Conservation (phyloP, 495 filamentous ascomycete species). For the Penicillium argentinense region DNA sequence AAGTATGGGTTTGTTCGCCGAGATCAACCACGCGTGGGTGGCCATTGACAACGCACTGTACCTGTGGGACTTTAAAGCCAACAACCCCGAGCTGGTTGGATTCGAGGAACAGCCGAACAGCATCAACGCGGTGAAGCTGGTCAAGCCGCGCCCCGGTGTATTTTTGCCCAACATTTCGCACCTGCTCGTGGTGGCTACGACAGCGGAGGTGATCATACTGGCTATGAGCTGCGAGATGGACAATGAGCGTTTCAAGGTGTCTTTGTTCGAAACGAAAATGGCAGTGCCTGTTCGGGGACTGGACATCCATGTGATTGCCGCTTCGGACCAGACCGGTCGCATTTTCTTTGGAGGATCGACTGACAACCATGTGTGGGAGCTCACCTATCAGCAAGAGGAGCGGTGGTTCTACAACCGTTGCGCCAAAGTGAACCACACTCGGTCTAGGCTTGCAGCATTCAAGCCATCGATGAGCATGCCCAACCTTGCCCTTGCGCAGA, state of each 20-base stretch:
- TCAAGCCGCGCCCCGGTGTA: slow-evolving; percentile 73
- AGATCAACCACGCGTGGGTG: slow-evolving; percentile 92
- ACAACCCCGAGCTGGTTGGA: slow-evolving; percentile 83
- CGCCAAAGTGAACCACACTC: slow-evolving; percentile 81
- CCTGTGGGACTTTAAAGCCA: slow-evolving; percentile 93
- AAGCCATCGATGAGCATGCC: slow-evolving; percentile 58
- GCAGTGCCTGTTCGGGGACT: slow-evolving; percentile 66
- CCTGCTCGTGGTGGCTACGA: slow-evolving; percentile 85
- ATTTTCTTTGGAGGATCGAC: slow-evolving; percentile 86
- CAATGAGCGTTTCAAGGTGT: slow-evolving; percentile 62
- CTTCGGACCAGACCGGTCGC: slow-evolving; percentile 72
- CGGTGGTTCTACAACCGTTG: slow-evolving; percentile 88
- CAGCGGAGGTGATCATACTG: slow-evolving; percentile 75
- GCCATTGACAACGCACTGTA: slow-evolving; percentile 94
- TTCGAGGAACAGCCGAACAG: slow-evolving; percentile 85
- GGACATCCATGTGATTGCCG: slow-evolving; percentile 72
- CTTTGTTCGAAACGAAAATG: slow-evolving; percentile 85
- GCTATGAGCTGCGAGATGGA: slow-evolving; percentile 67
- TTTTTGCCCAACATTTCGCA: slow-evolving; percentile 83
- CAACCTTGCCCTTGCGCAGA: slow-evolving; percentile 28
- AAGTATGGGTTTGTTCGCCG: slow-evolving; percentile 88
- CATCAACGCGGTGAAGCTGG: slow-evolving; percentile 82
- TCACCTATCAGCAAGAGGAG: slow-evolving; percentile 95
- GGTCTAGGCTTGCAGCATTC: slow-evolving; percentile 69
- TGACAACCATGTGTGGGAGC: slow-evolving; percentile 85